These are phyloP conservation scores for Adansonia digitata DNA, from an alignment of 345 rosid genomes.

Conservation along the genomic window DNA sequence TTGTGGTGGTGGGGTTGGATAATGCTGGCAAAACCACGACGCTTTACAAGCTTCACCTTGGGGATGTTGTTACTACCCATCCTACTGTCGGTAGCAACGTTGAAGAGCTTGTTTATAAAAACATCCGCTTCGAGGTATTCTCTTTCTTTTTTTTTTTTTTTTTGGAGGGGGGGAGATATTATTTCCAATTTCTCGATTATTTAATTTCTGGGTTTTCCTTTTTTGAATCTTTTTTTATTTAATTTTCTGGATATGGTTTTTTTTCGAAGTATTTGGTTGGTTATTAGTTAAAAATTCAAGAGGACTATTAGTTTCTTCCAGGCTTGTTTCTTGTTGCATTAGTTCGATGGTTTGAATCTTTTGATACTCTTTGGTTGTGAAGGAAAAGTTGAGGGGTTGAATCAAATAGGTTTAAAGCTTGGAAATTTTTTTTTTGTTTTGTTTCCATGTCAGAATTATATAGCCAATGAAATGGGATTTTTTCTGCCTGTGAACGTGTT, in stretches of 20 bases:
- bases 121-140: constrained; percentile 82
- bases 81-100: constrained; percentile 96
- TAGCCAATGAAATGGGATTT: not conserved
- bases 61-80: constrained; percentile 96
- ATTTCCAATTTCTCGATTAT: not conserved
- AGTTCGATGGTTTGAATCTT: not conserved
- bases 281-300: not conserved
- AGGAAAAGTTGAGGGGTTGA: not conserved
- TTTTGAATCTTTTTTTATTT: not conserved
- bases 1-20: constrained; percentile 93
- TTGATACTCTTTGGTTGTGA: not conserved
- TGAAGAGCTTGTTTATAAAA: constrained; percentile 94
- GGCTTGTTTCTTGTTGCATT: not conserved
- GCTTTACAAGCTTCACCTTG: constrained; percentile 87
- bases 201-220: not conserved
- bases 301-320: not conserved
- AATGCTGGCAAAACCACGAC: constrained; percentile 98
- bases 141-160: not conserved
- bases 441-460: not conserved
- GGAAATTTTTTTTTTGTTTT: not conserved
- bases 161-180: too few species aligned
- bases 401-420: not conserved
- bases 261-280: not conserved
- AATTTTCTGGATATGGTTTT: not conserved
- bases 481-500: not conserved